Conservation (phyloP, 108 stramenopile species). For the Cyclotella choctawhatcheeana region DNA sequence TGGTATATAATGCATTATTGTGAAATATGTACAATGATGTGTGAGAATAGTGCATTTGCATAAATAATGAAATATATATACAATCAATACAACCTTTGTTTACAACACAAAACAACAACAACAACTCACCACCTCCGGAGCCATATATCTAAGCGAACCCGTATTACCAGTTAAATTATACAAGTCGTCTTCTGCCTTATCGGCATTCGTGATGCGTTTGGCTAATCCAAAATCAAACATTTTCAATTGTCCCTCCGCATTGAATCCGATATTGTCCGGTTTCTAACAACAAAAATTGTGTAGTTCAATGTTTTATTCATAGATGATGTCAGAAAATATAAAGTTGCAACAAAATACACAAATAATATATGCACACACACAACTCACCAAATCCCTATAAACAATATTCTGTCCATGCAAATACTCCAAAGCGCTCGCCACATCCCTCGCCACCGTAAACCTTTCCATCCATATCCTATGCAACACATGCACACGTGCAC, state of each 20-base stretch:
- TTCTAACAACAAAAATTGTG: too few species aligned
- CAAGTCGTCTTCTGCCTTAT: slow-evolving; percentile 51
- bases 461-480: slow-evolving; percentile 83
- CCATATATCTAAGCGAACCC: slow-evolving; percentile 78
- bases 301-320: too few species aligned
- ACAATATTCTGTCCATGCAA: slow-evolving; percentile 75
- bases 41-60: too few species aligned
- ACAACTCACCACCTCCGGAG: slow-evolving; percentile 5
- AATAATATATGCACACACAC: too few species aligned
- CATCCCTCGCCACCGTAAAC: slow-evolving; percentile 64
- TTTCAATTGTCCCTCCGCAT: slow-evolving; percentile 65
- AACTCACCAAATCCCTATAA: slow-evolving; percentile 73
- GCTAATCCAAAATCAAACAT: slow-evolving; percentile 89
- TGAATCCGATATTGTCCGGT: slow-evolving; percentile 78
- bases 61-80: too few species aligned
- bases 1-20: too few species aligned
- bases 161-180: slow-evolving; percentile 86
- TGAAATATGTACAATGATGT: too few species aligned
- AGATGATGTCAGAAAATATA: slow-evolving; percentile 2
- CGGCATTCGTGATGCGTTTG: slow-evolving; percentile 63
- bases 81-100: too few species aligned
- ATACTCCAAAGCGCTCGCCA: slow-evolving; percentile 81
- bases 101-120: background rate
- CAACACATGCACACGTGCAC: slow-evolving; percentile 70
- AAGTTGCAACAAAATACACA: too few species aligned